phyloP scores from a whole-genome alignment of 768 basidiomycete species.

The Tulasnella sp. region DNA sequence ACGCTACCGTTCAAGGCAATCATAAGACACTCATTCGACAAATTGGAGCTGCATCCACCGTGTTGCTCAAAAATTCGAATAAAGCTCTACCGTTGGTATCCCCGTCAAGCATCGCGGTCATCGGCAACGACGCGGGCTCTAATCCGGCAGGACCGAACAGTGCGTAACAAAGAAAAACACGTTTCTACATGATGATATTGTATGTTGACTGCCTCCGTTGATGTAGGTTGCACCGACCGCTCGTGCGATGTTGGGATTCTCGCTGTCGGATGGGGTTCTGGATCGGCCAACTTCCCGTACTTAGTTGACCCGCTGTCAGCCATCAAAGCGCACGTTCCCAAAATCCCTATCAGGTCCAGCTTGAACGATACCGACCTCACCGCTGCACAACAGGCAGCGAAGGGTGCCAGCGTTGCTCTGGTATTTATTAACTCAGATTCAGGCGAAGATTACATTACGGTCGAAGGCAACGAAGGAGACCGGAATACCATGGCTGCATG shows the following conservation, averaged over 20 bases:
- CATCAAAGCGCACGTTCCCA: conserved; percentile 17
- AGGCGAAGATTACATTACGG: conserved; percentile 39
- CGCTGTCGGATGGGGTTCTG: conserved; percentile 23
- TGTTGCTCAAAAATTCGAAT: conserved; percentile 50
- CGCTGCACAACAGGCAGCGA: conserved; percentile 16
- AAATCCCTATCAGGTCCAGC: background rate
- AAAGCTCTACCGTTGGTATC: conserved; percentile 34
- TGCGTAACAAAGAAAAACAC: conserved; percentile 34
- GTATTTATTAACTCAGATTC: conserved; percentile 24
- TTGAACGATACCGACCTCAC: conserved; percentile 6
- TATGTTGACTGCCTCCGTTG: background rate
- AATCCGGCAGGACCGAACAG: conserved; percentile 43
- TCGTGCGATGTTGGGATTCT: conserved; percentile 21
- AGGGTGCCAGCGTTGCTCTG: conserved; percentile 20
- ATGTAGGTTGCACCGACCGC: conserved; percentile 15
- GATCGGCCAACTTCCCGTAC: conserved; percentile 20
- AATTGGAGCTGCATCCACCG: conserved; percentile 52
- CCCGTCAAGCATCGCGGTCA: conserved; percentile 41
- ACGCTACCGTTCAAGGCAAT: conserved; percentile 40
- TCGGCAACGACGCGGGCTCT: conserved; percentile 47
- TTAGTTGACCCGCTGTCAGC: conserved; percentile 22
- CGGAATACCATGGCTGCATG: conserved; percentile 29
- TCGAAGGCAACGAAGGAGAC: conserved; percentile 26
- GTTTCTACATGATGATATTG: background rate
- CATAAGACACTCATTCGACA: conserved; percentile 39